These are phyloP conservation scores for Phytophthora megakarya DNA, from an alignment of 352 stramenopile genomes.

Conservation along the genomic window DNA sequence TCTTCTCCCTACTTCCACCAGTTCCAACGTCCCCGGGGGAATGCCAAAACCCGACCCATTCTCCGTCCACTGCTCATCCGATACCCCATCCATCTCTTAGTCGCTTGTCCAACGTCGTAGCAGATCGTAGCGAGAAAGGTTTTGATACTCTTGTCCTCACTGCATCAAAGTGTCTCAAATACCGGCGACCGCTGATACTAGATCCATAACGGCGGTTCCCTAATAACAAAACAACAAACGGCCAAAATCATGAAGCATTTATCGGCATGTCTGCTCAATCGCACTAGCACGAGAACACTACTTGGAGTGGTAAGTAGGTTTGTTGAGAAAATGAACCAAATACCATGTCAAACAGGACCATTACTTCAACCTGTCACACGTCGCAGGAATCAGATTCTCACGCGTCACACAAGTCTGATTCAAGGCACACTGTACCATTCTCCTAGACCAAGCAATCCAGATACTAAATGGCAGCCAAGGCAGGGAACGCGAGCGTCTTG, in stretches of 20 bases:
- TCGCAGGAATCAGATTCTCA: neutral
- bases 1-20: conserved; percentile 24
- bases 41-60: conserved; percentile 30
- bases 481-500: conserved; percentile 59
- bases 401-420: neutral
- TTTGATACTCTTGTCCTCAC: no score
- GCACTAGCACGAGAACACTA: no score
- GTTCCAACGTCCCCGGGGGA: conserved; percentile 26
- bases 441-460: conserved; percentile 34
- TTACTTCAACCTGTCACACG: no score
- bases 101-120: neutral
- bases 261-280: no score
- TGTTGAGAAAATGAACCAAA: no score
- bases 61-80: conserved; percentile 14
- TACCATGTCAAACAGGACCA: no score
- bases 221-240: no score
- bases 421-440: neutral
- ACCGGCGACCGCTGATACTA: neutral
- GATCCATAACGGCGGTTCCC: neutral
- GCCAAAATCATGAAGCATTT: no score
- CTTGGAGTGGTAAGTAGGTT: no score
- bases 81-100: conserved; percentile 9
- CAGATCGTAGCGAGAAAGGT: no score
- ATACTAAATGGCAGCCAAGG: conserved; percentile 73
- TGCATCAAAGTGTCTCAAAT: no score